phyloP scores from a whole-genome alignment of 1,284 basidiomycete species.

The Pyrrhoderma noxium region DNA sequence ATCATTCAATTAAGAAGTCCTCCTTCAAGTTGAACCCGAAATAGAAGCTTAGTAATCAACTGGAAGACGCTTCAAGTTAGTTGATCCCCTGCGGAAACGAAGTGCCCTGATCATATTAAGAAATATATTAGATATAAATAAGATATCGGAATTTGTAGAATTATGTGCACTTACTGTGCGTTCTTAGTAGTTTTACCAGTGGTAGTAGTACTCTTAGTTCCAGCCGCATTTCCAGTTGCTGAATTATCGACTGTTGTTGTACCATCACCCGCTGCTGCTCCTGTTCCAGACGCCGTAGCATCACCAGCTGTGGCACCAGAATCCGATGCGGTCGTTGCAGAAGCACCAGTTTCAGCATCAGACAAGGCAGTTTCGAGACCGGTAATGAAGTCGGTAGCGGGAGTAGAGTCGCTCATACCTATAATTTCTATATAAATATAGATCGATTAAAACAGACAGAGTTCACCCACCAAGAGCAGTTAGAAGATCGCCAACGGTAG shows the following conservation, averaged over 20 bases:
- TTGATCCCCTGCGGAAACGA: not conserved
- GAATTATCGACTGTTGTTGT: not conserved
- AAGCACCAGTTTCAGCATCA: not conserved
- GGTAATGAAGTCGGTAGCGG: not conserved
- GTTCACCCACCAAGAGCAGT: not conserved
- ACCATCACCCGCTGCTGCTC: not conserved
- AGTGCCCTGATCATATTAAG: not conserved
- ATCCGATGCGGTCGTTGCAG: not conserved
- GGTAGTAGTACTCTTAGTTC: not conserved
- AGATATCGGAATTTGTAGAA: not conserved
- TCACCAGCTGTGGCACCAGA: not conserved
- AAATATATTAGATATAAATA: not conserved
- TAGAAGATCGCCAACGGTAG: conserved; percentile 5
- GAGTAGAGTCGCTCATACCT: not conserved
- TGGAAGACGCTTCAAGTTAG: not conserved
- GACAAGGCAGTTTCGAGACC: not conserved
- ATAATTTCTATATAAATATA: not conserved
- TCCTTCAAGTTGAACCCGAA: too few relatives aligned
- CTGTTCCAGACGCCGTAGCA: not conserved
- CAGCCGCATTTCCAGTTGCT: not conserved
- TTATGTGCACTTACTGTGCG: not conserved
- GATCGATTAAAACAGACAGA: not conserved
- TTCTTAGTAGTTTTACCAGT: not conserved
- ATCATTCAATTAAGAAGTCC: too few relatives aligned
- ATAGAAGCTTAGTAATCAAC: not conserved